A percentile compares a stretch with the other conserved stretches of the same genome.
Conservation (phyloP, 139 green algal genomes). For the Closterium sp. region DNA sequence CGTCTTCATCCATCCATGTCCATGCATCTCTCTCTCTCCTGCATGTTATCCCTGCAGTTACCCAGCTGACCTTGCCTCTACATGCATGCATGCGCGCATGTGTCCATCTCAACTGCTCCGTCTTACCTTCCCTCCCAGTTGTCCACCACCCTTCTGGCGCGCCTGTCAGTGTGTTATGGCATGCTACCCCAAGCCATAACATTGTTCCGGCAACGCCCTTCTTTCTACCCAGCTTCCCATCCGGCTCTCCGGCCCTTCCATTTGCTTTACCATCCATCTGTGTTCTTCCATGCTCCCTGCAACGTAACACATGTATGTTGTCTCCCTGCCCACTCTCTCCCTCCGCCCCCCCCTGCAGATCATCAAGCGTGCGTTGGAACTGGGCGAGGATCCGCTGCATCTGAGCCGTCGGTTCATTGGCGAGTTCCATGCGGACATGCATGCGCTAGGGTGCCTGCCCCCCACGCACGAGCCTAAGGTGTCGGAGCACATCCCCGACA, state of each 20-base stretch:
- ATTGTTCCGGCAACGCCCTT: no score
- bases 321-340: background rate
- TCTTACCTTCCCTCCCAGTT: no score
- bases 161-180: no score
- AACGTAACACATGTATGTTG: background rate
- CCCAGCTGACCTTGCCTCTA: no score
- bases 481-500: slow-evolving; percentile 81
- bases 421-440: slow-evolving; percentile 93
- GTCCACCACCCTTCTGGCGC: no score
- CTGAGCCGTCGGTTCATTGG: slow-evolving; percentile 76
- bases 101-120: no score
- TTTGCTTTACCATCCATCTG: background rate
- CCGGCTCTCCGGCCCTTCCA: no score
- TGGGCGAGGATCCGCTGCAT: slow-evolving; percentile 68
- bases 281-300: background rate
- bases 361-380: slow-evolving; percentile 77
- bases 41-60: no score
- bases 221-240: background rate
- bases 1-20: no score
- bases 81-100: background rate
- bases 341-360: slow-evolving; percentile 69
- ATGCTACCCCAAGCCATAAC: no score
- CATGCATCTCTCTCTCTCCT: no score
- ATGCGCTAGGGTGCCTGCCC: slow-evolving; percentile 73
- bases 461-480: slow-evolving; percentile 85